Evolutionary conservation across 2,329 filamentous ascomycete species (phyloP).

Genomic region (Domatiomyces globalis): DNA sequence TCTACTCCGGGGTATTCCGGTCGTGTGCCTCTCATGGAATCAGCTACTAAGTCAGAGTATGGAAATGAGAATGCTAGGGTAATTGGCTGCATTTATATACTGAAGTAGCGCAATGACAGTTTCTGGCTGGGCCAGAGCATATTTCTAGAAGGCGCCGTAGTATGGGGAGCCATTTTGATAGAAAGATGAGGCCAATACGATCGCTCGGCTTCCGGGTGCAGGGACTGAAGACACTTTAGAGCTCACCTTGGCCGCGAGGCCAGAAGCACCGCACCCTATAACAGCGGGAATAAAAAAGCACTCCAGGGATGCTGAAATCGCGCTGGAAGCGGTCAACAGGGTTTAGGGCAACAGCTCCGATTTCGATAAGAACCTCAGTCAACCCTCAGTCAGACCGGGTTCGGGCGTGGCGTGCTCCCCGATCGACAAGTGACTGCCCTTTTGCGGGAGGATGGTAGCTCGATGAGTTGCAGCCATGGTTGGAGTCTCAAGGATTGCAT

Average conservation of each 20-base stretch:
- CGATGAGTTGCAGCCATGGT: slow-evolving; percentile 24
- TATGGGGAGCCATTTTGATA: slow-evolving; percentile 18
- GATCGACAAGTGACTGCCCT: slow-evolving; percentile 26
- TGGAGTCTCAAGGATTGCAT: background rate
- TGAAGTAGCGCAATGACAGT: no score
- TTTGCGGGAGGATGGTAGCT: slow-evolving; percentile 26
- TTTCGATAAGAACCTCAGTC: no score
- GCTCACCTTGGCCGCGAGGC: slow-evolving; percentile 20
- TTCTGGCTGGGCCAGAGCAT: slow-evolving; percentile 20
- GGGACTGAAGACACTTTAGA: slow-evolving; percentile 16
- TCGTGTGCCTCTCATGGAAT: no score
- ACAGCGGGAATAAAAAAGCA: background rate
- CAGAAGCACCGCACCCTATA: slow-evolving; percentile 21
- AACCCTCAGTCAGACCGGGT: no score
- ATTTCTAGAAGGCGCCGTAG: slow-evolving; percentile 21
- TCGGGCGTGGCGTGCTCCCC: slow-evolving; percentile 25
- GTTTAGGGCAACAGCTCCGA: no score
- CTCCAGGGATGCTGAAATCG: no score
- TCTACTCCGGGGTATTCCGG: no score
- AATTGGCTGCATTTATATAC: no score
- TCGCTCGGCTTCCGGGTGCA: slow-evolving; percentile 20
- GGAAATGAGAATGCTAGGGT: no score
- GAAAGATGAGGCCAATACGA: slow-evolving; percentile 21
- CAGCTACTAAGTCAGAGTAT: no score
- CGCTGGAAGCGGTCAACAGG: no score